Base-by-base conservation (phyloP, 495 filamentous ascomycete species). In the Hapsidospora chrysogenum region DNA sequence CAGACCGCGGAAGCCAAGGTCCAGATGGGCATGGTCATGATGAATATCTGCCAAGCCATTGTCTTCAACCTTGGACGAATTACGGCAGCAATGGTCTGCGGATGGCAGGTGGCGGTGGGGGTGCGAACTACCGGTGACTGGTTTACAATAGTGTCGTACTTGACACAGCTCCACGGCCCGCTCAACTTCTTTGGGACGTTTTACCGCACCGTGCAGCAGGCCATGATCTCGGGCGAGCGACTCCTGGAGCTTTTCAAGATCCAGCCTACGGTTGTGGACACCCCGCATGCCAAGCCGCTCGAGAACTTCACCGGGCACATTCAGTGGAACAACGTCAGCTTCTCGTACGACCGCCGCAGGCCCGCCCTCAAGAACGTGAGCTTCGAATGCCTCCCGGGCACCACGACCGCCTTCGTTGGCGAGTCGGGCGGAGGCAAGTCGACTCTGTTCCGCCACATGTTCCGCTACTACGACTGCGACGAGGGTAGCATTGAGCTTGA, bases 101-200 rank as follows among this genome's bases (percentile, higher is more conserved):
- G 86, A 7, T 94, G 80, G 48, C 82, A 95, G 57, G 82, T 96
- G 17, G 76, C 80, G 1, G 74, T 64, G 21, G 75, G 74, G 8
- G 62, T 75, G 47, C 72, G 68, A 15, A 55, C 62, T 15, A 82
- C 93, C 8, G 80, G 84, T 41, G 61, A 79, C 34, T 95, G 95
- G 48, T 79, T 89, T 6, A 56, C 63, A 2, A 61, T 96, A 35
- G 61, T 96, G 40, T 80, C 78, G 4, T 97, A 95, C 57, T 85
- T 96, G 65, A 76, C 73, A 19, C 89, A 97, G 53, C 64, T 97
- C 20, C 85, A 94, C 55, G 78, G 75, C 1, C 89, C 89, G 7
- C 66, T 97, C 45, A 94, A 94, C 54, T 97, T 92, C 66, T 95
- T 97, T 56, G 89, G 92, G 33, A 89, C 89, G 0, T 96, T 97